Evolutionary conservation across 768 basidiomycete genomes (phyloP).

Genomic region (Psilocybe tampanensis): DNA sequence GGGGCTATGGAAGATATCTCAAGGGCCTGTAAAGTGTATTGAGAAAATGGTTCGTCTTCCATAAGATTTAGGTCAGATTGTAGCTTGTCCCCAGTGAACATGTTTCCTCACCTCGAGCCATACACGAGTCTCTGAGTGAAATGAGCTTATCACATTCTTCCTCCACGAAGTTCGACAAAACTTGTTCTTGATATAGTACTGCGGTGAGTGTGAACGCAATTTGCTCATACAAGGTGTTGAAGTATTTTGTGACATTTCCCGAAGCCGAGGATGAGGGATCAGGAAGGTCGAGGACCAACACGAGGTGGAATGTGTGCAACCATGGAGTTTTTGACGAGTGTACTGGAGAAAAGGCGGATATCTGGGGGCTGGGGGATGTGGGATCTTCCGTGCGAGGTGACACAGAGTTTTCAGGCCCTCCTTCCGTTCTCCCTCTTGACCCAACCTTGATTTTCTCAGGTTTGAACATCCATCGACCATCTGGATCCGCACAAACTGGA

Average conservation of each 20-base stretch:
- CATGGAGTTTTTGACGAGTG: slow-evolving; percentile 42
- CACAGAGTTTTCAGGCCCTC: slow-evolving; percentile 44
- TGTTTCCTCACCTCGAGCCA: slow-evolving; percentile 56
- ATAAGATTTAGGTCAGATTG: slow-evolving; percentile 11
- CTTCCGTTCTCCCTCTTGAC: slow-evolving; percentile 59
- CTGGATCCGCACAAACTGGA: slow-evolving; percentile 78
- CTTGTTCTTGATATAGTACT: slow-evolving; percentile 90
- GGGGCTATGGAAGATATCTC: slow-evolving; percentile 70
- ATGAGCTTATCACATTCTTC: slow-evolving; percentile 74
- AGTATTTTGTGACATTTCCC: slow-evolving; percentile 75
- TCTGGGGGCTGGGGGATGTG: slow-evolving; percentile 27
- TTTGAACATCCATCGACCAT: slow-evolving; percentile 77
- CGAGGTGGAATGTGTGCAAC: slow-evolving; percentile 83
- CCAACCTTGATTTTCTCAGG: slow-evolving; percentile 55
- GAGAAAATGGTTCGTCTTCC: slow-evolving; percentile 61
- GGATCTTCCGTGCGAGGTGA: slow-evolving; percentile 33
- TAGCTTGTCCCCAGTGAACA: neutral
- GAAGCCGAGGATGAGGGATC: slow-evolving; percentile 86
- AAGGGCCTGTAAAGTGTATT: slow-evolving; percentile 60
- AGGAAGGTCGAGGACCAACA: slow-evolving; percentile 85
- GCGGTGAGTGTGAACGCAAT: slow-evolving; percentile 90
- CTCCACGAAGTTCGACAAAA: slow-evolving; percentile 84
- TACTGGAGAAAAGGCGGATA: slow-evolving; percentile 37
- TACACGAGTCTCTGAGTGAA: slow-evolving; percentile 68
- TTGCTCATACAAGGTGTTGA: slow-evolving; percentile 88